Base-by-base conservation (phyloP, 371 early-diverging fungal species). In the Saksenaea oblongispora region DNA sequence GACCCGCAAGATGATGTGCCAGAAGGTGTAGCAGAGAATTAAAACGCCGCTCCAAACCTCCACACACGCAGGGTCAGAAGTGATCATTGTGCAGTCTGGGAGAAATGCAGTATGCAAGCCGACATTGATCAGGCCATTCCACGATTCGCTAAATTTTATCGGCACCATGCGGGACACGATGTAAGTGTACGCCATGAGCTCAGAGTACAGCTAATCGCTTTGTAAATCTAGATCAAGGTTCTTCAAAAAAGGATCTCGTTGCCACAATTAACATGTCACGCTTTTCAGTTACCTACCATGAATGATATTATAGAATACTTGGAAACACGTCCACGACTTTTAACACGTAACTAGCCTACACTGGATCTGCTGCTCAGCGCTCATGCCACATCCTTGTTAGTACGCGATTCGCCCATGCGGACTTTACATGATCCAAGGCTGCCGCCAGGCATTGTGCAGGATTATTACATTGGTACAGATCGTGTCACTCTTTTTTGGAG, bases 391-490 rank as follows among this genome's bases (percentile, higher is more conserved):
- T 31, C 31, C 18, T 28, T 35, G 11, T 56, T 34, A 66, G 66
- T 66, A n/a, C 61, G 66, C 15, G 66, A 66, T 62, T 66, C 66
- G 2, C 66, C 66, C 17, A 39, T 66, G 34, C 61, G 51, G 34
- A 61, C 56, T 31, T 58, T 66, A 14, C 24, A 58, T 37, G 66
- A 66, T 47, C 22, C 35, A 1, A 56, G 37, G 34, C 57, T 66
- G 13, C 66, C 66, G 4, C 34, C 61, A 15, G 27, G 54, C 7
- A 35, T 66, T 18, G 34, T 61, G 18, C 61, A 61, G 24, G 66
- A 66, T 36, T 66, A 61, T 39, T 66, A 66, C 39, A 35, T 57
- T 26, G 66, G 66, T 66, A 61, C 17, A 5, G 10, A 7, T 5
- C n/a, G n/a, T n/a, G n/a, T n/a, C n/a, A n/a, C n/a, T n/a, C n/a